Evolutionary conservation across 1,284 basidiomycete species (phyloP).

Genomic region (Exobasidium rhododendri): DNA sequence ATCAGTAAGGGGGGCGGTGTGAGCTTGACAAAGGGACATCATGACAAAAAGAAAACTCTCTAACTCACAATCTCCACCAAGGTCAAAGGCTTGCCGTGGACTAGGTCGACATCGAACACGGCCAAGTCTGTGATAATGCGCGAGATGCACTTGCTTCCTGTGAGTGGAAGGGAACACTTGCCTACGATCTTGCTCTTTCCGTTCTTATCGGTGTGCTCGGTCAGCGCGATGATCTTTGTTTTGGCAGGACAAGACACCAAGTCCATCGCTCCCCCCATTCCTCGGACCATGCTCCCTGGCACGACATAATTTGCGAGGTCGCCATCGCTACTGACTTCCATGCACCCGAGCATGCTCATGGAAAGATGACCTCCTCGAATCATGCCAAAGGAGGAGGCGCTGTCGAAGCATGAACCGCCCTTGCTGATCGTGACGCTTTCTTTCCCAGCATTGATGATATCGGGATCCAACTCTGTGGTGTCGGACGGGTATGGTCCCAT

Average conservation of each 20-base stretch:
- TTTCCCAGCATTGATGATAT: slow-evolving; percentile 69
- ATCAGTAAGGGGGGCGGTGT: too few relatives aligned
- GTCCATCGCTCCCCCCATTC: slow-evolving; percentile 22
- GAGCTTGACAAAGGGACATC: too few relatives aligned
- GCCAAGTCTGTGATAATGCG: slow-evolving; percentile 18
- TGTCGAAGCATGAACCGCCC: slow-evolving; percentile 17
- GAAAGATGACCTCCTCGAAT: slow-evolving; percentile 19
- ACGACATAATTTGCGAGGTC: slow-evolving; percentile 19
- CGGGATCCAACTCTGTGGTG: slow-evolving; percentile 81
- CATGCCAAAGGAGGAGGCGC: slow-evolving; percentile 16
- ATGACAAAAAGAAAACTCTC: too few relatives aligned
- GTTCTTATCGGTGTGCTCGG: slow-evolving; percentile 15
- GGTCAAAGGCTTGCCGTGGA: slow-evolving; percentile 9
- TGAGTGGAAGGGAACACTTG: slow-evolving; percentile 14
- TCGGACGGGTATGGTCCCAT: slow-evolving; percentile 88
- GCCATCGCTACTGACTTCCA: slow-evolving; percentile 11
- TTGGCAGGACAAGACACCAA: slow-evolving; percentile 10
- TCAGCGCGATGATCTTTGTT: slow-evolving; percentile 16
- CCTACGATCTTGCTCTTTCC: slow-evolving; percentile 15
- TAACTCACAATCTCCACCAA: slow-evolving; percentile 10
- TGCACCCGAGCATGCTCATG: slow-evolving; percentile 17
- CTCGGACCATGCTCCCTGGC: slow-evolving; percentile 14
- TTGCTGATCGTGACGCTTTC: slow-evolving; percentile 29
- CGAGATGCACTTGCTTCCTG: slow-evolving; percentile 14
- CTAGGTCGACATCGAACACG: slow-evolving; percentile 19